A percentile compares a stretch with the other conserved stretches of the same genome.
Conservation (phyloP, 768 basidiomycete species). For the Boletus insuetus region DNA sequence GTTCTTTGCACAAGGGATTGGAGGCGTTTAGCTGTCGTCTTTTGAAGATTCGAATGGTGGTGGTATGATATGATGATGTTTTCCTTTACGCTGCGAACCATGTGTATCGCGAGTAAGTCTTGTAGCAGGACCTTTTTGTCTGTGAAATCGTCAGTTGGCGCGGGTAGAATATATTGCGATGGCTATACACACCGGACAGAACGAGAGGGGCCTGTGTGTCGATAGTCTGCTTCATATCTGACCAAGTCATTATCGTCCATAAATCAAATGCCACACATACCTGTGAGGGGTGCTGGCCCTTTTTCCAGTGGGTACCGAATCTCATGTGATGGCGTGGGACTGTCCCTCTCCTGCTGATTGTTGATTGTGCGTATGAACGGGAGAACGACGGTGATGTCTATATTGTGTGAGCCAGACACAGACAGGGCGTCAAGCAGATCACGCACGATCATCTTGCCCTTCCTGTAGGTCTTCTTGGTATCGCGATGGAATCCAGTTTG, state of each 20-base stretch:
- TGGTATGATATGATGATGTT: conserved; percentile 39
- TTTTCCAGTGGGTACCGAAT: background rate
- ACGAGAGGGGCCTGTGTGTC: conserved; percentile 35
- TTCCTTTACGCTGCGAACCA: conserved; percentile 28
- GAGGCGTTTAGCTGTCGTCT: conserved; percentile 28
- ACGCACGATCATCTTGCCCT: conserved; percentile 38
- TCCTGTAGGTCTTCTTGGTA: conserved; percentile 36
- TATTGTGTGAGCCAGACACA: background rate
- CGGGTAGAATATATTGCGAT: background rate
- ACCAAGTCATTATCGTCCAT: background rate
- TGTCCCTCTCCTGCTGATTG: conserved; percentile 18
- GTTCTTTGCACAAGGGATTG: conserved; percentile 32
- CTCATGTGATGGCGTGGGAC: conserved; percentile 20
- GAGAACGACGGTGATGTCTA: conserved; percentile 45
- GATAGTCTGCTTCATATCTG: conserved; percentile 26
- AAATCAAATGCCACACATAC: conserved; percentile 6
- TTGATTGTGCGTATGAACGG: conserved; percentile 40
- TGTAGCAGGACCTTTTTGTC: conserved; percentile 27
- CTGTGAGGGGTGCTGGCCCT: conserved; percentile 7
- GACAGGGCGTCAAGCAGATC: background rate
- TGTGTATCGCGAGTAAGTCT: conserved; percentile 40
- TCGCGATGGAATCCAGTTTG: conserved; percentile 42
- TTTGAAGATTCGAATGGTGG: conserved; percentile 22
- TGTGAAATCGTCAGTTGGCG: background rate
- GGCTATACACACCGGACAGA: conserved; percentile 17